Conservation (phyloP, 805 yeast species). For the Suhomyces tanzawaensis region DNA sequence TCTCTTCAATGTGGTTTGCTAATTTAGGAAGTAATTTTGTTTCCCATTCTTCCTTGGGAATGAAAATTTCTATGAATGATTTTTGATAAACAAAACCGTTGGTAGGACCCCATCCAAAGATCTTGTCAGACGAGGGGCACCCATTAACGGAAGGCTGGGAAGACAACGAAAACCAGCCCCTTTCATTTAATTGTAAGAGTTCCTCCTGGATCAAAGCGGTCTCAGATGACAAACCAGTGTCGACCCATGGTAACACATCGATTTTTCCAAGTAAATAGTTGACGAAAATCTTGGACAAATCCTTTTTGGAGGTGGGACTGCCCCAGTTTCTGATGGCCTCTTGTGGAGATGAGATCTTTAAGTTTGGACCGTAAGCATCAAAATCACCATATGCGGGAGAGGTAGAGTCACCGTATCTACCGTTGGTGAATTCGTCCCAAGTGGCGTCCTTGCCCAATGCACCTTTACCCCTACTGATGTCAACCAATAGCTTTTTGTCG, state of each 20-base stretch:
- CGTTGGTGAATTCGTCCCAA: conserved; percentile 97
- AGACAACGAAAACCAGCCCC: conserved; percentile 81
- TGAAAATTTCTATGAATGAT: conserved; percentile 80
- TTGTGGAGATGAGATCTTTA: conserved; percentile 64
- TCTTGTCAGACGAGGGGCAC: conserved; percentile 71
- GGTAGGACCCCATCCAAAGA: conserved; percentile 97
- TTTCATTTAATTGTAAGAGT: conserved; percentile 70
- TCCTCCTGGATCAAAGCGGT: conserved; percentile 92
- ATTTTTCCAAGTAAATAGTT: conserved; percentile 73
- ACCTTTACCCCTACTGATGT: conserved; percentile 83
- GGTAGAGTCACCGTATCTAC: conserved; percentile 91
- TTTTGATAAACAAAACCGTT: conserved; percentile 89
- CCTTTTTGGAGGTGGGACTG: conserved; percentile 56
- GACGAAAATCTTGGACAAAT: conserved; percentile 64
- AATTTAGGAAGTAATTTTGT: conserved; percentile 51
- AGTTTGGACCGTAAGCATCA: conserved; percentile 93
- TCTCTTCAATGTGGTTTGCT: conserved; percentile 29
- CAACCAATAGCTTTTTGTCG: conserved; percentile 57
- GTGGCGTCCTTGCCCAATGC: conserved; percentile 84
- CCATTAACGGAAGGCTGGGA: conserved; percentile 95
- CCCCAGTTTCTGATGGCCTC: conserved; percentile 82
- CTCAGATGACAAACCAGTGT: conserved; percentile 79
- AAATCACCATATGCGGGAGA: conserved; percentile 98
- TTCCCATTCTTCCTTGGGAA: conserved; percentile 73
- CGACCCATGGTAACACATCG: conserved; percentile 89